Evolutionary conservation across 257 asterid species (phyloP).

Genomic region (Nicotiana tomentosiformis): DNA sequence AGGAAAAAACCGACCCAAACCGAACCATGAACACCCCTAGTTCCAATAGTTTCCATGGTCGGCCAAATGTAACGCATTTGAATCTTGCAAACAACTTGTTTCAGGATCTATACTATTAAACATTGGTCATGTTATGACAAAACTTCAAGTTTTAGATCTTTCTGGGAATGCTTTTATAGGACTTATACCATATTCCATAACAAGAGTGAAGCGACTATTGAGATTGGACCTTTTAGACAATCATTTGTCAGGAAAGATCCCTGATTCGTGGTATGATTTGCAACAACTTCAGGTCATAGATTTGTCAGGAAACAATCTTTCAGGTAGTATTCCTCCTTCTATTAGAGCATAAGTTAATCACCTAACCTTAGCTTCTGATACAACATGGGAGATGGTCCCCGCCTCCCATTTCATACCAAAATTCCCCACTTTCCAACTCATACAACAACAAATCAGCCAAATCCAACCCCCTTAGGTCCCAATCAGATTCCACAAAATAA

Average conservation of each 20-base stretch:
- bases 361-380: too few relatives aligned
- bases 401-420: too few relatives aligned
- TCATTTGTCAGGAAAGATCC: slow-evolving; percentile 9
- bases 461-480: too few relatives aligned
- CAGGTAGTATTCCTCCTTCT: slow-evolving; percentile 7
- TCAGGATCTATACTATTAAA: slow-evolving; percentile 3
- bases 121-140: not conserved
- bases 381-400: too few relatives aligned
- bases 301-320: slow-evolving; percentile 13
- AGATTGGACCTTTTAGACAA: slow-evolving; percentile 4
- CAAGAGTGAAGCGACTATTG: not conserved
- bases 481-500: too few relatives aligned
- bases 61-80: not conserved
- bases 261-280: not conserved
- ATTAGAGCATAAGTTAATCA: not conserved
- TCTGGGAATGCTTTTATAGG: slow-evolving; percentile 12
- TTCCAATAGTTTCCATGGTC: not conserved
- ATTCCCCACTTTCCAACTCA: too few relatives aligned
- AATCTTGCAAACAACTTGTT: slow-evolving; percentile 3
- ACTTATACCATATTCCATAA: not conserved
- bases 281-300: slow-evolving; percentile 9
- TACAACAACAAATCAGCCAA: too few relatives aligned
- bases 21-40: too few relatives aligned
- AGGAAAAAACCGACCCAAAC: too few relatives aligned
- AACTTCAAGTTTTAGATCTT: not conserved